These are phyloP conservation scores for Vigna radiata DNA, from an alignment of 306 rosid species.

Conservation along the genomic window DNA sequence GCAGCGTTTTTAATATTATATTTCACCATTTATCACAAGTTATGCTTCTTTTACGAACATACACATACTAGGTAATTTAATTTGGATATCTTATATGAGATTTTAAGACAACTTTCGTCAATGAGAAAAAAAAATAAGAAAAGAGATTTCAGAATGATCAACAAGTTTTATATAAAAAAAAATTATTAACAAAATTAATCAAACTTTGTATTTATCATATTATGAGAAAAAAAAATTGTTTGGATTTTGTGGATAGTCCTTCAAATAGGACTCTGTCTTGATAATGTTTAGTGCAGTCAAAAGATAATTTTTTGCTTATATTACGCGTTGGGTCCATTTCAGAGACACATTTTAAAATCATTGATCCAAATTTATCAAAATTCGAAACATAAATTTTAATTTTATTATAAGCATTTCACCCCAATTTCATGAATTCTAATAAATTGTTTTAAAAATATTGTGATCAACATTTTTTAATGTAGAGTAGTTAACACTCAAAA, in stretches of 20 bases:
- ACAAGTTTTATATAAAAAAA: no score
- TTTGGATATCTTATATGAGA: no score
- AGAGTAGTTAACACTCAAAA: no score
- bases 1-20: conserved; percentile 20
- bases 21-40: conserved; percentile 8
- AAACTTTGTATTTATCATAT: no score
- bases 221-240: no score
- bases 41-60: not conserved
- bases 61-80: no score
- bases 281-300: not conserved
- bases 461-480: not conserved
- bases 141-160: no score
- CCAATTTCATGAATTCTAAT: not conserved
- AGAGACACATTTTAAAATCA: not conserved
- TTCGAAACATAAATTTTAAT: no score
- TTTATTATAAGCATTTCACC: not conserved
- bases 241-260: not conserved
- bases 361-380: no score
- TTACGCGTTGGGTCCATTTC: not conserved
- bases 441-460: not conserved
- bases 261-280: not conserved
- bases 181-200: no score
- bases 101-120: no score
- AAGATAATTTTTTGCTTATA: not conserved
- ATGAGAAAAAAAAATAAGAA: no score